Evolutionary conservation across 2,329 filamentous ascomycete species (phyloP), one percentile per base, ranked within the genome.

Genomic region (Botrytis paeoniae): DNA sequence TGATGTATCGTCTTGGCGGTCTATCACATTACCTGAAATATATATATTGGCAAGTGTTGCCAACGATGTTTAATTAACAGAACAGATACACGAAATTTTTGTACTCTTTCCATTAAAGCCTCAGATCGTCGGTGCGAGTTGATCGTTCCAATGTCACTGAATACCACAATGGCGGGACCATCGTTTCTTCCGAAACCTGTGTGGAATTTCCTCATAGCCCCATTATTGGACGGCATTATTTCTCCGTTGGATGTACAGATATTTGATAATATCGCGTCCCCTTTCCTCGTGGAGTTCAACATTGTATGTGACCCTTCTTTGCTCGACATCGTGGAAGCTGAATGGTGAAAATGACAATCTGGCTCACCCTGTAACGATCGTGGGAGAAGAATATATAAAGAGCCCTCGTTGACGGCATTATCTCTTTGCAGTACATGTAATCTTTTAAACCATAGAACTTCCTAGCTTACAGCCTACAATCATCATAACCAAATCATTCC

Each of bases 241-340:
- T 32, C 37, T 69, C n/a, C 6, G 37, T 57, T 32, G 37, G 4
- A 25, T 29, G 29, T 25, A 57, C 48, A 69, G 6, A 69, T 48
- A 32, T 41, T 9, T 32, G 29, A 35, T 32, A 32, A n/a, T 25
- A 37, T 41, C 54, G 10, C 48, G n/a, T 41, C 5, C 29, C 7
- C 35, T 32, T 57, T 57, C 48, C 65, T 68, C 65, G 35, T 68
- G n/a, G 65, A 9, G 9, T 41, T 68, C 3, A 41, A 2, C 16
- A 18, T 68, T 16, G 35, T 68, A 22, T 35, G 18, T 41, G 48
- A 41, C 35, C 9, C 48, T 22, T 39, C 35, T 32, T 68, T 41
- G 35, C 18, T 57, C 35, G 37, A 57, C n/a, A 35, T 57, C 65
- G 48, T 68, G 65, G 48, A 57, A 57, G 65, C 35, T 68, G 35